Evolutionary conservation across 345 rosid species (phyloP).

Genomic region (Eucalyptus melliodora): DNA sequence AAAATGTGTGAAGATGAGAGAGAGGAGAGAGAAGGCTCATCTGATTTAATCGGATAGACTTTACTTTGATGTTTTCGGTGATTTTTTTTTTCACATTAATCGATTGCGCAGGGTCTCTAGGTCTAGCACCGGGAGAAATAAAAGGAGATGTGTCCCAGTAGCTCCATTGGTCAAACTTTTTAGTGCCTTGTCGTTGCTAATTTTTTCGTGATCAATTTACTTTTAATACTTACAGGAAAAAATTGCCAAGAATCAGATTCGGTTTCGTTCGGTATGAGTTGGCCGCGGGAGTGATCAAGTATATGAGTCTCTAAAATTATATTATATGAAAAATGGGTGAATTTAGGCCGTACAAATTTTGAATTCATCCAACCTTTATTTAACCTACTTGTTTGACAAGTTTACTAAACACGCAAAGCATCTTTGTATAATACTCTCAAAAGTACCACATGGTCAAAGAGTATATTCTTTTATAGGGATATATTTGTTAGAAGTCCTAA

Average conservation of each 20-base stretch:
- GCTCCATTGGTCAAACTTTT: background rate
- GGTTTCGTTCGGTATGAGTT: too few species aligned
- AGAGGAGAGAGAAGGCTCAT: background rate
- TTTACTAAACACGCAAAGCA: too few species aligned
- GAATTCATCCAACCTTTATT: too few species aligned
- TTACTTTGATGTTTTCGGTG: background rate
- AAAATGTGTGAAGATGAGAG: background rate
- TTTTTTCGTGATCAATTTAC: background rate
- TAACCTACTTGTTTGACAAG: too few species aligned
- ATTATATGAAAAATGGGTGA: too few species aligned
- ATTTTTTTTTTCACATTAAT: background rate
- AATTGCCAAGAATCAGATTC: background rate
- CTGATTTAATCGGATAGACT: background rate
- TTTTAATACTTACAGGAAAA: background rate
- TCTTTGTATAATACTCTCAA: too few species aligned
- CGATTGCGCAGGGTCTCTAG: background rate
- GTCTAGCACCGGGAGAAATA: background rate
- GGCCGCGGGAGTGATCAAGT: too few species aligned
- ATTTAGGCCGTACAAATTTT: too few species aligned
- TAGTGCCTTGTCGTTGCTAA: background rate
- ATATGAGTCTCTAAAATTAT: too few species aligned
- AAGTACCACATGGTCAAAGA: too few species aligned
- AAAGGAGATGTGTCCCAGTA: background rate
- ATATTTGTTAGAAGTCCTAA: too few species aligned
- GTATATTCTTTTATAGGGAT: too few species aligned